A percentile compares a stretch with the other conserved stretches of the same genome.
These are phyloP conservation scores for Aurinia saxatilis DNA, from an alignment of 345 rosid species.

Conservation along the genomic window DNA sequence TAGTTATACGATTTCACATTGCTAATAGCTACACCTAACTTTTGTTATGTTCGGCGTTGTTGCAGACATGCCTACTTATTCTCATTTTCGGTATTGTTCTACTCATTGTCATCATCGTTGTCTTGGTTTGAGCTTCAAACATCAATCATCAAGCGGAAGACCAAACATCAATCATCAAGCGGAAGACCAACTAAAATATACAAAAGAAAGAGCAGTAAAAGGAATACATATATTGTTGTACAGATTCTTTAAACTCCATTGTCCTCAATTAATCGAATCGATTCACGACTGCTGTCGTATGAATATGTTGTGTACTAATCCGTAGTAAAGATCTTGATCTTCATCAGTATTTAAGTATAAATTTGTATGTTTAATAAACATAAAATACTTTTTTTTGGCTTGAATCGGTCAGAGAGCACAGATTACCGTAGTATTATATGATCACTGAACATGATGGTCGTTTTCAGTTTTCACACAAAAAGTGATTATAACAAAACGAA, in stretches of 20 bases:
- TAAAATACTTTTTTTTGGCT: neutral
- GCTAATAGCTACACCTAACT: neutral
- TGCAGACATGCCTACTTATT: slow-evolving; percentile 67
- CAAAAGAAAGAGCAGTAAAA: slow-evolving; percentile 3
- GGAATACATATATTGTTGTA: slow-evolving; percentile 21
- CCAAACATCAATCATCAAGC: neutral
- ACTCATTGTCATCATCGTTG: slow-evolving; percentile 50
- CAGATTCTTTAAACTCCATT: slow-evolving; percentile 24
- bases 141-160: neutral
- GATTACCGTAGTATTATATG: neutral
- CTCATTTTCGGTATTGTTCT: slow-evolving; percentile 60
- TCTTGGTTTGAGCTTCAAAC: slow-evolving; percentile 37
- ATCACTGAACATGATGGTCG: neutral
- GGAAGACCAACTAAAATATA: neutral
- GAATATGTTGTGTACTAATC: neutral
- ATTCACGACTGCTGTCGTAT: neutral
- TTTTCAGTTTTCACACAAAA: neutral
- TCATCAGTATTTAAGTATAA: neutral
- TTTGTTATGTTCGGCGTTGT: neutral
- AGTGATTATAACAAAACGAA: neutral
- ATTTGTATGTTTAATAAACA: neutral
- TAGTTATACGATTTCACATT: neutral
- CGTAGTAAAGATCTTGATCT: neutral
- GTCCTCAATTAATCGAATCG: neutral
- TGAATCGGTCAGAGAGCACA: neutral